Evolutionary conservation across 352 stramenopile genomes (phyloP), one percentile per base, ranked within the genome.

Genomic region (Blastocystis sp.): DNA sequence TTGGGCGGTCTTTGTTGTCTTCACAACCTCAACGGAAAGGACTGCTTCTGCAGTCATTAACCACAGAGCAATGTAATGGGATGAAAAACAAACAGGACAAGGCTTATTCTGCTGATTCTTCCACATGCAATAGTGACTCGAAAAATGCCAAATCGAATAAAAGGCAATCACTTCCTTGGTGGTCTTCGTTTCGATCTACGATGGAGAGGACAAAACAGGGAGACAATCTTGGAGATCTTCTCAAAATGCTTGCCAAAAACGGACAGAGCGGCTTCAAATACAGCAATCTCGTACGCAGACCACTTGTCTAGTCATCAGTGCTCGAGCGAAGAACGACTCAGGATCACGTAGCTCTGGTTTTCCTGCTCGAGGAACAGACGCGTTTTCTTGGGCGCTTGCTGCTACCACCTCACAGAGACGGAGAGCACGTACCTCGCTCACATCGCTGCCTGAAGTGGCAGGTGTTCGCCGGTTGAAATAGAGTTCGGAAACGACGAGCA

Each of bases 71-170:
- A 34, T 34, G 28, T 34, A 34, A 34, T 34, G 28, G 28, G 28
- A 34, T 34, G 28, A 34, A 34, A 4, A 53, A 76, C 66, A 76
- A 76, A 76, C 66, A 76, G 21, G 53, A 14, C 17, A 76, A 28
- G 4, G 52, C 11, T 21, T 19, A 2, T 76, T 43, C n/a, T 64
- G 53, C 38, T 84, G 74, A 56, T 84, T 84, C 38, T 84, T 84
- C 74, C 74, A 84, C 60, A 84, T 67, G 56, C 74, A 84, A 28
- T 84, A 84, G 28, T 84, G 74, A 66, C 45, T 67, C 9, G 56
- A 67, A 45, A 84, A 84, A 45, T 84, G 74, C 74, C 74, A 84
- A 34, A 84, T 40, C 2, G 74, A 84, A 34, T 84, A 84, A 23
- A 84, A 84, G 11, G 74, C 74, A n/a, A 84, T 52, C 7, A 84